Conservation (phyloP, 2,329 filamentous ascomycete genomes). For the Colletotrichum neosansevieriae region DNA sequence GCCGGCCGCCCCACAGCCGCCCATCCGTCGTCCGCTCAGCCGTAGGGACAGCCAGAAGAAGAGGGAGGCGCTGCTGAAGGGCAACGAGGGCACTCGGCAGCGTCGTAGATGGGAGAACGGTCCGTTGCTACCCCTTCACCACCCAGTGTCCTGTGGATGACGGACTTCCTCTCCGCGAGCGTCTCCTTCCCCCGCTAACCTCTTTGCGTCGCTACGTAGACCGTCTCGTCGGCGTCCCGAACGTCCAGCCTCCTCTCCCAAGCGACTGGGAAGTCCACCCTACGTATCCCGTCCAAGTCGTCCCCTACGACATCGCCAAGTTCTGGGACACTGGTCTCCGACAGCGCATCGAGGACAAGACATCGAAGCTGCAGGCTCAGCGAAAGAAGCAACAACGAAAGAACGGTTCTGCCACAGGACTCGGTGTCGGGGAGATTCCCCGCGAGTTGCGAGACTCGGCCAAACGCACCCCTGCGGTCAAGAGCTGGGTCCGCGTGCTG, state of each 20-base stretch:
- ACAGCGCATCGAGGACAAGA: slow-evolving; percentile 63
- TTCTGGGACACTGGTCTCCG: slow-evolving; percentile 77
- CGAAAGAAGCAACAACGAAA: slow-evolving; percentile 61
- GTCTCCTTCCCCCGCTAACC: slow-evolving; percentile 6
- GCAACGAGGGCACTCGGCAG: slow-evolving; percentile 89
- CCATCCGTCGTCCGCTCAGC: slow-evolving; percentile 60
- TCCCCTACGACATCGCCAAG: slow-evolving; percentile 91
- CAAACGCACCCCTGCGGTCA: slow-evolving; percentile 84
- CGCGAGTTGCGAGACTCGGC: slow-evolving; percentile 83
- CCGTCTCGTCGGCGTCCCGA: slow-evolving; percentile 86
- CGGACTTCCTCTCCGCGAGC: not conserved
- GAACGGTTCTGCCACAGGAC: slow-evolving; percentile 55
- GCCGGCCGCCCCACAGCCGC: slow-evolving; percentile 44
- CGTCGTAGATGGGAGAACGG: slow-evolving; percentile 96
- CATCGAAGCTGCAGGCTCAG: slow-evolving; percentile 52
- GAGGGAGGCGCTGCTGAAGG: slow-evolving; percentile 84
- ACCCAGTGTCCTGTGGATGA: not conserved
- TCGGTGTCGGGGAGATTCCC: slow-evolving; percentile 72
- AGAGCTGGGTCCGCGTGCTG: slow-evolving; percentile 82
- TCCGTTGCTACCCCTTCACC: slow-evolving; percentile 49
- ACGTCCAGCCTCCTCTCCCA: slow-evolving; percentile 84
- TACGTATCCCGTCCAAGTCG: slow-evolving; percentile 80
- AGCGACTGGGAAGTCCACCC: slow-evolving; percentile 86
- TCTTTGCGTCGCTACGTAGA: slow-evolving; percentile 63
- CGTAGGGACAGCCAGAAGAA: slow-evolving; percentile 67